Evolutionary conservation across 164 flowering plant species (phyloP).

Genomic region (Nymphaea thermarum): DNA sequence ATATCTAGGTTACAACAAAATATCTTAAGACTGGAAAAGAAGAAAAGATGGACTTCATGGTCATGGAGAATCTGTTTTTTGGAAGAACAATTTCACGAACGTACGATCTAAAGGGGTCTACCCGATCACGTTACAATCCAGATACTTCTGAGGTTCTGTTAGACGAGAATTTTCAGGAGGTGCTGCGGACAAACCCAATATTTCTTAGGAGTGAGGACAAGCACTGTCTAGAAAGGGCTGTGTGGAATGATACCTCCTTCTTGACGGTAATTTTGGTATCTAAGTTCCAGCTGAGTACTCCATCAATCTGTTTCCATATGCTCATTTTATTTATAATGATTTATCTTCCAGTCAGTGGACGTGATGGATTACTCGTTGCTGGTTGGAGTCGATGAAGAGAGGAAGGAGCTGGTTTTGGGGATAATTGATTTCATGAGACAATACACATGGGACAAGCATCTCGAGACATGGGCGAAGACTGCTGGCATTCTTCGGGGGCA

Average conservation of each 20-base stretch:
- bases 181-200: conserved; percentile 62
- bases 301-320: background rate
- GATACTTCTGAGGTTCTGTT: conserved; percentile 54
- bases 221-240: conserved; percentile 61
- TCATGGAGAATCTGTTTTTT: conserved; percentile 81
- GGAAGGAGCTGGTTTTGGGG: conserved; percentile 67
- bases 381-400: conserved; percentile 69
- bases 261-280: conserved; percentile 39
- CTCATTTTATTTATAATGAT: background rate
- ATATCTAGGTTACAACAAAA: conserved; percentile 43
- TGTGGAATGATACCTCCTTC: conserved; percentile 81
- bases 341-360: conserved; percentile 44
- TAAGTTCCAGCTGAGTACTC: background rate
- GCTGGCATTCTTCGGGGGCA: conserved; percentile 68
- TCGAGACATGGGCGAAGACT: conserved; percentile 86
- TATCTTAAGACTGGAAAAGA: conserved; percentile 57
- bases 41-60: conserved; percentile 73
- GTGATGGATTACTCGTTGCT: conserved; percentile 84
- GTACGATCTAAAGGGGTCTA: conserved; percentile 80
- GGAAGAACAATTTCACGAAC: conserved; percentile 45
- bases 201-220: conserved; percentile 78
- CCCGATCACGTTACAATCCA: conserved; percentile 57
- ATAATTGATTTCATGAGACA: conserved; percentile 82
- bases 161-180: conserved; percentile 61
- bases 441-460: conserved; percentile 87